Base-by-base conservation (phyloP, 495 filamentous ascomycete genomes). In the Penicillium nucicola region DNA sequence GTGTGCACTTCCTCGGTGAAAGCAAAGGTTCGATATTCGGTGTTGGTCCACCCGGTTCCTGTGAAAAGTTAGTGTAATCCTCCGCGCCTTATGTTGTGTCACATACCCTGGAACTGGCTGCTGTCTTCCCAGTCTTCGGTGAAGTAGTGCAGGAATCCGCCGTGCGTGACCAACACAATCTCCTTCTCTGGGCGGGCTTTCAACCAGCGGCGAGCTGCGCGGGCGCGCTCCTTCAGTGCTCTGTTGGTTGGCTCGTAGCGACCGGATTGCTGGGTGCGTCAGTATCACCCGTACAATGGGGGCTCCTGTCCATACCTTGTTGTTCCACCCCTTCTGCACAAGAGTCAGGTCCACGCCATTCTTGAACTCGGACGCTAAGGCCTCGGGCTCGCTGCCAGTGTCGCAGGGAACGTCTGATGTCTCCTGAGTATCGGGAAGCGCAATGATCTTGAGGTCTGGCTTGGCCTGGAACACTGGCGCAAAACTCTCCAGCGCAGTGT, bases 21-120 rank as follows among this genome's bases (percentile, higher is more conserved):
- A 25, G 68, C 68, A 66, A 86, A 97, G 7, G 81, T 83, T 42
- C 92, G 83, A 61, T 77, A 88, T 68, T 96, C 91, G 10, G 85
- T 86, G 67, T 97, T 96, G 9, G 56, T 55, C 92, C 92, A 96
- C 14, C 88, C 89, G 0, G 90, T 95, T 23, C 89, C 86, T 76
- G 39, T 1, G 14, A 18, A 55, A 9, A 1, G 22, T 52, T 23
- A 38, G 48, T 23, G 18, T 22, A 22, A 15, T 32, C 8, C 23
- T 13, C 8, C 40, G 5, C 22, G 2, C 44, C 15, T 40, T 23
- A 14, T 34, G 31, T 42, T 6, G 15, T 25, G 19, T 38, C 31
- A 70, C 74, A 38, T 69, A 79, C 83, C 85, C 47, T 69, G 64
- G 46, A 77, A 77, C 23, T 72, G 60, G 36, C 75, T 76, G 55